Evolutionary conservation across 371 early-diverging fungal genomes (phyloP), one percentile per base, ranked within the genome.

Genomic region (Mortierella sp.): DNA sequence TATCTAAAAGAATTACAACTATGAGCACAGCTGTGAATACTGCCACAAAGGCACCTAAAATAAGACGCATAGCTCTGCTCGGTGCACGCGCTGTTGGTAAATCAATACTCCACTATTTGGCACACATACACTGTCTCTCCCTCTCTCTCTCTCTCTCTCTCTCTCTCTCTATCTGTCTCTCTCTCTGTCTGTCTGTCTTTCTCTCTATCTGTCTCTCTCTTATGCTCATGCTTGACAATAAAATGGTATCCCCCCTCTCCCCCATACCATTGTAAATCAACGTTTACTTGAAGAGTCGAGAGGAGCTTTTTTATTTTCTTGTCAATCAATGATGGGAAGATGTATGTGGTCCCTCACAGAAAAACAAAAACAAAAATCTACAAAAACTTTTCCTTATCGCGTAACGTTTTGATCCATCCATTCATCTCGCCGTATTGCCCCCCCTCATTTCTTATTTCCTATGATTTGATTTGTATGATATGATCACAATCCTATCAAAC

Each of bases 11-110:
- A 28, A 57, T 16, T 43, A 24, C 20, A 62, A 58, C 14, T 16
- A 73, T 73, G 73, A 73, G 73, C 58, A 35, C 73, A 55, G 30
- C 75, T 32, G 22, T 64, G 51, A 68, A 64, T 62, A 54, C 61
- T 32, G 54, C 61, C 37, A 55, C 59, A 30, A 65, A 52, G 55
- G 65, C 69, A 40, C 64, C 69, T 0, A 64, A 68, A 55, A 60
- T 68, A 24, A 68, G 69, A 64, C 68, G 69, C 66, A 75, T 65
- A 32, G 69, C 61, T 51, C 43, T 69, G 39, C 58, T 65, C n/a
- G 75, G 75, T n/a, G 54, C 69, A 22, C 66, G 68, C 39, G 68
- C 73, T 67, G 67, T 73, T 49, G 67, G 67, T 73, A 72, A 66
- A 64, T 35, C 20, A 14, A 26, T 28, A 30, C 30, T 52, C 4